A percentile compares a stretch with the other conserved stretches of the same genome.
These are phyloP conservation scores for Solanum piurae DNA, from an alignment of 257 asterid species.

Conservation along the genomic window DNA sequence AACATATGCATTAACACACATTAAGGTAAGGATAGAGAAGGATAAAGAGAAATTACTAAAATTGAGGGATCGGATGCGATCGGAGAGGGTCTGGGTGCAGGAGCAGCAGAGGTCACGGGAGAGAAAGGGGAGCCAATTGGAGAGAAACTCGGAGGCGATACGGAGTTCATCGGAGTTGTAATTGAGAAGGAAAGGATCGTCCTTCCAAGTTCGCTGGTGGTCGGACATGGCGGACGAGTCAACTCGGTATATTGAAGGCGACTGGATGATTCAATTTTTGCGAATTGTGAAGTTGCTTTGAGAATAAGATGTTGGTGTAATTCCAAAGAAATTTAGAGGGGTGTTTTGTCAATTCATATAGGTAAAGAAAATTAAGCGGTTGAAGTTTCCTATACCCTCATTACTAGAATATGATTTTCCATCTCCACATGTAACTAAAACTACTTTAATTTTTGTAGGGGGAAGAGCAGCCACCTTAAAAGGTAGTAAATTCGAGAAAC, in stretches of 20 bases:
- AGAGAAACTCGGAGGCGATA: conserved; percentile 75
- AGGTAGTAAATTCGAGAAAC: background rate
- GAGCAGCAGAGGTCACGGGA: conserved; percentile 69
- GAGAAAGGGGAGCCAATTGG: conserved; percentile 84
- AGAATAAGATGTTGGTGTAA: background rate
- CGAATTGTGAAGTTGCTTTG: background rate
- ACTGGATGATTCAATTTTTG: background rate
- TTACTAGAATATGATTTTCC: background rate
- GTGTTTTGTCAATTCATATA: background rate
- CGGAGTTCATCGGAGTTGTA: conserved; percentile 44
- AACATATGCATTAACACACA: background rate
- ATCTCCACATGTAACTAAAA: background rate
- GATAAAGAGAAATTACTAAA: conserved; percentile 8
- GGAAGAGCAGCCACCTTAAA: background rate
- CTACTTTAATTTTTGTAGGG: background rate
- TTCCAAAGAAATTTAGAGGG: background rate
- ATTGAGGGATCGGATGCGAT: conserved; percentile 54
- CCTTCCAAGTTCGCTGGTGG: conserved; percentile 1
- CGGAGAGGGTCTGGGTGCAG: conserved; percentile 31
- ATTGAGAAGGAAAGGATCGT: conserved; percentile 46
- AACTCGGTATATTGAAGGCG: background rate
- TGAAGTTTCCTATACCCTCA: background rate
- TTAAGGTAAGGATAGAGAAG: background rate
- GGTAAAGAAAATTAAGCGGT: background rate
- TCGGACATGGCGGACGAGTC: conserved; percentile 12